Evolutionary conservation across 192 early-diverging fungal species (phyloP).

Genomic region (Backusella morwellensis): DNA sequence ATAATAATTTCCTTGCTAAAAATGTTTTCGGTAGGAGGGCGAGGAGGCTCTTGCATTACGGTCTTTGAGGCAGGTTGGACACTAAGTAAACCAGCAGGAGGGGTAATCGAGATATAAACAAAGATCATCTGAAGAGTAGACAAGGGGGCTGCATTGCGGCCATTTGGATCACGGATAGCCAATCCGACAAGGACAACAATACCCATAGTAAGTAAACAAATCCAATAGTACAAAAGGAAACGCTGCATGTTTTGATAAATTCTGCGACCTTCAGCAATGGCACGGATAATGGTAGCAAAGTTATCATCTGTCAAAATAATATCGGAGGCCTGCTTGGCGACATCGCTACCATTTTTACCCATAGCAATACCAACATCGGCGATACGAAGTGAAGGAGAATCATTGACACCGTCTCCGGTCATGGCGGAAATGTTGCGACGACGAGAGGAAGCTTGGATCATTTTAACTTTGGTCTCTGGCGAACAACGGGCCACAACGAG

Average conservation of each 20-base stretch:
- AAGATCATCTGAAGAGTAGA: slow-evolving; percentile 77
- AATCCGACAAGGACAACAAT: slow-evolving; percentile 67
- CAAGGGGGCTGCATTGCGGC: slow-evolving; percentile 66
- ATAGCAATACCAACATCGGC: slow-evolving; percentile 53
- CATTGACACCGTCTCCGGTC: slow-evolving; percentile 90
- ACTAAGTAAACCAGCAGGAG: slow-evolving; percentile 71
- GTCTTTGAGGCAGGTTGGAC: slow-evolving; percentile 63
- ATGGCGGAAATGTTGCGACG: slow-evolving; percentile 78
- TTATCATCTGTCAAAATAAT: slow-evolving; percentile 86
- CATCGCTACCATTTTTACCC: slow-evolving; percentile 91
- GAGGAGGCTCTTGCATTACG: slow-evolving; percentile 74
- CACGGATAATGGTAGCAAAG: slow-evolving; percentile 79
- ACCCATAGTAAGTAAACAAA: slow-evolving; percentile 50
- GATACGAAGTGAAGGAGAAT: slow-evolving; percentile 40
- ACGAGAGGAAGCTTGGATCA: slow-evolving; percentile 87
- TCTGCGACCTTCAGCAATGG: slow-evolving; percentile 76
- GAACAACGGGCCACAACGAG: slow-evolving; percentile 88
- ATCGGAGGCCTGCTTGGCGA: slow-evolving; percentile 90
- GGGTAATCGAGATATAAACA: slow-evolving; percentile 74
- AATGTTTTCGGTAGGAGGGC: slow-evolving; percentile 57
- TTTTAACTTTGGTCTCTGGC: slow-evolving; percentile 97
- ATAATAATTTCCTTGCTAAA: slow-evolving; percentile 69
- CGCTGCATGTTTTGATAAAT: slow-evolving; percentile 81
- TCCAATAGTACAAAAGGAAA: slow-evolving; percentile 59
- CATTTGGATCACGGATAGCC: slow-evolving; percentile 56